A percentile compares a stretch with the other conserved stretches of the same genome.
Evolutionary conservation across 2,329 filamentous ascomycete genomes (phyloP).

Genomic region (Colletotrichum sp.): DNA sequence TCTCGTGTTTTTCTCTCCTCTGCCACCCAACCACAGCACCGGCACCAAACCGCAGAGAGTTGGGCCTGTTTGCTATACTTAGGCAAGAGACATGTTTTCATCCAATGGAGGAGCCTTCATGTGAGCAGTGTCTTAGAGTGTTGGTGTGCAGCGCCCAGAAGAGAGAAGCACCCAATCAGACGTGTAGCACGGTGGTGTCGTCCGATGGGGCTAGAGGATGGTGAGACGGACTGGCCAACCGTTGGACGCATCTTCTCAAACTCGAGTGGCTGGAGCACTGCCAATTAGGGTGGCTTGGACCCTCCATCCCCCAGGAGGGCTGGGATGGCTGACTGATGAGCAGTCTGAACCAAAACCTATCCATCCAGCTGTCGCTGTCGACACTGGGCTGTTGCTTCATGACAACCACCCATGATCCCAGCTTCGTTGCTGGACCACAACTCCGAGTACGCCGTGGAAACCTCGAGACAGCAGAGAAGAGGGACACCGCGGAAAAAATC

Average conservation of each 20-base stretch:
- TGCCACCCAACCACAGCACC: neutral
- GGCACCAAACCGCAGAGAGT: neutral
- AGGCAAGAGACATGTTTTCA: neutral
- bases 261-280: slow-evolving; percentile 6
- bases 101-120: neutral
- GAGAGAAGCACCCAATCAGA: neutral
- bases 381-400: neutral
- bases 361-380: neutral
- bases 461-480: neutral
- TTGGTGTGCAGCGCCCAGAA: neutral
- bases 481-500: neutral
- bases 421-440: neutral
- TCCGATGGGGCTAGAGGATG: neutral
- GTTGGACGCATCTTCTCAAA: neutral
- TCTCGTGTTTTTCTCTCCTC: neutral
- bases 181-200: neutral
- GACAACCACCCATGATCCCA: neutral
- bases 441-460: neutral
- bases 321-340: neutral
- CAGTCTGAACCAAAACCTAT: neutral
- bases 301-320: neutral
- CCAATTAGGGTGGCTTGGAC: neutral
- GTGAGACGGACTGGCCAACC: slow-evolving; percentile 13
- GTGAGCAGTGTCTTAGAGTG: neutral
- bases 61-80: neutral